Evolutionary conservation across 2,329 filamentous ascomycete species (phyloP), one percentile per base, ranked within the genome.

Genomic region (Fonsecaea pugnacius): DNA sequence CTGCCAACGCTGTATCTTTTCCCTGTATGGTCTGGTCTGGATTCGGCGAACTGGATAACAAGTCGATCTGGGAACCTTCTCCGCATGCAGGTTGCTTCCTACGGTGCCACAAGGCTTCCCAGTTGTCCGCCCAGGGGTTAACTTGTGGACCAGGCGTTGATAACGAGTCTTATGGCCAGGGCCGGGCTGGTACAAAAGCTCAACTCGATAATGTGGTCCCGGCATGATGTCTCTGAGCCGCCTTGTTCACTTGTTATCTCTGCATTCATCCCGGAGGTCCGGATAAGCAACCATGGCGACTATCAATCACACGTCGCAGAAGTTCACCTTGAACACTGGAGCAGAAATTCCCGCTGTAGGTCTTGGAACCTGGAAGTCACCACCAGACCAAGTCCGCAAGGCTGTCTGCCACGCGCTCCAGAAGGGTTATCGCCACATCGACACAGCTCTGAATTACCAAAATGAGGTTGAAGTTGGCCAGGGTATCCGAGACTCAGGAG

Each of bases 391-490:
- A 65, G 67, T 65, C 43, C 62, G 66, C 16, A 62, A 63, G 38
- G 82, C 82, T 33, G 81, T 82, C 65, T 75, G 74, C 9, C 80
- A 81, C 73, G 83, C 83, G 14, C 77, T 85, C 46, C 72, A 78
- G 60, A 75, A 73, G 55, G 83, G 83, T 46, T 85, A 85, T 74
- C 77, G 83, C 62, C 83, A 84, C 73, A 75, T 85, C 21, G 83
- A 85, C 72, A 83, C 82, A 69, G 84, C 83, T 52, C 83, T 82
- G 78, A 82, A 79, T 73, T 85, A 85, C 70, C 55, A 53, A 3
- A 93, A 96, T 76, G 92, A 96, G 78, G 84, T 89, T 54, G 91
- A 94, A 76, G 91, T 96, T 16, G 92, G 92, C 68, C 80, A 88
- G 74, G 92, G 90, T 9, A 84, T 96, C 60, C 86, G 87, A 74